Base-by-base conservation (phyloP, 106 monocot species). In the Xerophyta viscosa region DNA sequence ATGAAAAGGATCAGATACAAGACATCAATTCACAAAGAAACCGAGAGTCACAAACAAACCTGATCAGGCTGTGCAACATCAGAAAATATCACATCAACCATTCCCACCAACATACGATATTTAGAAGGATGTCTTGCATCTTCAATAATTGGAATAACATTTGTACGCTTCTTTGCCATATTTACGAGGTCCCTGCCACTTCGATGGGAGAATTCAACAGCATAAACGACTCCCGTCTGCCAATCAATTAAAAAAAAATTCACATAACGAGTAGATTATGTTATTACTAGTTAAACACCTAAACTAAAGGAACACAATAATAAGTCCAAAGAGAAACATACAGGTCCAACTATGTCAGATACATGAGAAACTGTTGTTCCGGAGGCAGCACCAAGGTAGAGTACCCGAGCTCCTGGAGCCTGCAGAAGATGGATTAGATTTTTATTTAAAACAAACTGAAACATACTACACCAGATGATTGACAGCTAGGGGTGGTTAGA, bases 41-140 rank as follows among this genome's bases (percentile, higher is more conserved):
- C n/a, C n/a, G n/a, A 39, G 39, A 39, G 2, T 39, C 10, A 12
- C 13, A 27, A 18, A 17, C 24, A 50, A 68, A 89, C 96, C 96
- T 98, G 96, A 52, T 98, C 96, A 2, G 96, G 96, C 33, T 98
- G 96, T 1, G 96, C 96, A 70, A 98, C 96, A 79, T 98, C 96
- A 55, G 96, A 98, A 57, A 98, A 98, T 37, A 98, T 79, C 52
- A 89, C 82, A 82, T 98, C 96, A 21, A 98, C 96, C 89, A 98
- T 98, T 49, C 89, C 79, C 31, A 98, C 96, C 63, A 98, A 43
- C 96, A 98, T 89, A 9, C 96, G 31, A 36, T 98, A 98, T 41
- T 82, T 88, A 2, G 96, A 67, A 61, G 96, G 96, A 79, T 98
- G 96, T 27, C 96, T 85, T 18, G 96, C 96, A 77, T 98, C 96